Conservation (phyloP, 2,329 filamentous ascomycete genomes). For the Chalara sp. region DNA sequence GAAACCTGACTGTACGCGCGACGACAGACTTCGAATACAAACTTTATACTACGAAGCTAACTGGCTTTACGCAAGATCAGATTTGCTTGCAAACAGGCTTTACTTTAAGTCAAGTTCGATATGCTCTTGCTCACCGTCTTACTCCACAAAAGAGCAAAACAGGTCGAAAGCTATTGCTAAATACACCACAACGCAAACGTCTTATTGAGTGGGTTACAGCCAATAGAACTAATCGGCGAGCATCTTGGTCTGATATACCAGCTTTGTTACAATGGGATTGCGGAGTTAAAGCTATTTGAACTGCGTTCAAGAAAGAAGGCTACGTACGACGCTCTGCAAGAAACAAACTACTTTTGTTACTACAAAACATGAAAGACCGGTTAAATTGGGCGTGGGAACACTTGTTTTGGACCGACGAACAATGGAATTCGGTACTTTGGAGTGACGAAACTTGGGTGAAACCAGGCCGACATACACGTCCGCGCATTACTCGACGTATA, state of each 20-base stretch:
- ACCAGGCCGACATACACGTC: constrained; percentile 4
- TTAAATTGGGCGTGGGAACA: constrained; percentile 6
- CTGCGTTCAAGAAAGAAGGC: background rate
- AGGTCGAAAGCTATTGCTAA: constrained; percentile 3
- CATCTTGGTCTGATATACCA: constrained; percentile 8
- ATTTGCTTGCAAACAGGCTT: constrained; percentile 8
- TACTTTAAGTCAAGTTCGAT: constrained; percentile 4
- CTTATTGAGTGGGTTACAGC: constrained; percentile 12
- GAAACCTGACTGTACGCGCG: constrained; percentile 1
- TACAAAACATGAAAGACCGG: background rate
- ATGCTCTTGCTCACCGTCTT: constrained; percentile 8
- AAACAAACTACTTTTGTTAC: constrained; percentile 6
- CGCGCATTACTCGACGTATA: background rate
- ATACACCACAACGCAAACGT: constrained; percentile 7
- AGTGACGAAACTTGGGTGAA: constrained; percentile 8
- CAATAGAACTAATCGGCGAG: constrained; percentile 5
- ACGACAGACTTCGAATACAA: constrained; percentile 6
- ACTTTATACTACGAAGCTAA: constrained; percentile 11
- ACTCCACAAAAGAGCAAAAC: constrained; percentile 9
- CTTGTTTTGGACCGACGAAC: constrained; percentile 6
- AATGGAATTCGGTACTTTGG: constrained; percentile 7
- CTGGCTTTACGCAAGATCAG: constrained; percentile 3
- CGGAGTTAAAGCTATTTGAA: constrained; percentile 6
- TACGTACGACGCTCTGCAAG: constrained; percentile 1
- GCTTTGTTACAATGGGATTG: constrained; percentile 9